Evolutionary conservation across 2,329 filamentous ascomycete genomes (phyloP), one percentile per base, ranked within the genome.

Genomic region (Paecilomyces sp.): DNA sequence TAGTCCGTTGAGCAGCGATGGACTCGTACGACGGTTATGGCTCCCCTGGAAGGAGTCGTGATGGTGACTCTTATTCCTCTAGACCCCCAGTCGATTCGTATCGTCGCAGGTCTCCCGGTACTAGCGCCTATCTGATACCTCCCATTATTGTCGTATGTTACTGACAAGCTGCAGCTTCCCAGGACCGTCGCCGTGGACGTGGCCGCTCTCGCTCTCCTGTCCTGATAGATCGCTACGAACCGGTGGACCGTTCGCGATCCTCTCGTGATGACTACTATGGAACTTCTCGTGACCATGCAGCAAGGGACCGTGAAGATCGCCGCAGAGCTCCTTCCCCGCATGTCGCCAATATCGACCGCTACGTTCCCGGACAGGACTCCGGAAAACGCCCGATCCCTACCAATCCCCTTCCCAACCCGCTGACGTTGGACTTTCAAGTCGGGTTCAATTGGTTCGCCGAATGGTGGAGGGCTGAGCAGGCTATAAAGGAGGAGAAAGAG

Each of bases 371-470:
- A 22, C 83, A 87, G 66, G 83, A 86, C 57, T 72, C 72, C 52
- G 78, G 79, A 31, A 79, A 82, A 53, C 81, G 84, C 7, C 75
- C 79, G 13, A 75, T 81, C 58, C 78, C 78, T 7, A 74, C 74
- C 13, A 88, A 88, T 63, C 84, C 83, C 2, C 74, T 88, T 2
- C 80, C 82, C 2, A 85, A 87, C 62, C 85, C 85, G 2, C 77
- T 87, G 68, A 77, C 78, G n/a, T 77, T 88, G 15, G 85, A 87
- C 57, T 87, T 83, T 51, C 85, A 88, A 69, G 85, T 87, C 41
- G 85, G 85, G 3, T 88, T 88, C 74, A 87, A 84, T 63, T 88
- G 80, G 77, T 88, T 86, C 63, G 84, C 85, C 1, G 85, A 88
- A 70, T 88, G 85, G 85, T 88, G 85, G 85, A 79, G 85, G 36